These are phyloP conservation scores for Yamagishiella unicocca DNA, from an alignment of 139 green algal species.

Conservation along the genomic window DNA sequence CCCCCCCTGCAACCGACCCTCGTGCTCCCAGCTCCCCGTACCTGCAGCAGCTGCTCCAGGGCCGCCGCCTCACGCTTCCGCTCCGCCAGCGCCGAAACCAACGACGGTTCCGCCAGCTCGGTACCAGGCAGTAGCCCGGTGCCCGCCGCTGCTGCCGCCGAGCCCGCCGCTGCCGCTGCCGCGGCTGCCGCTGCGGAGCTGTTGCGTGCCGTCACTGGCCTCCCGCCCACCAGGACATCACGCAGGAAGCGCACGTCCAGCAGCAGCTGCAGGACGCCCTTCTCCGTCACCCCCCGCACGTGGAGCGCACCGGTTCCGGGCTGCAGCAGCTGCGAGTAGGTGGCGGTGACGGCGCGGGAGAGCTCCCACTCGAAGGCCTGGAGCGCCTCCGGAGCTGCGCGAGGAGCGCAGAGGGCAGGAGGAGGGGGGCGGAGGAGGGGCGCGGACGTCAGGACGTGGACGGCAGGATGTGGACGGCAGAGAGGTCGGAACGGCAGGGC, in stretches of 20 bases:
- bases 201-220: constrained; percentile 48
- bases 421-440: too few species aligned
- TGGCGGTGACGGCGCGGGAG: constrained; percentile 45
- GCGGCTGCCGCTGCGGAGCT: background rate
- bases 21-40: constrained; percentile 24
- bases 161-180: background rate
- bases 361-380: constrained; percentile 86
- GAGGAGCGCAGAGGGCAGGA: background rate
- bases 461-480: too few species aligned
- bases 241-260: constrained; percentile 88
- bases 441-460: too few species aligned
- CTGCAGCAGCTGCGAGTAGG: constrained; percentile 43
- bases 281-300: constrained; percentile 71
- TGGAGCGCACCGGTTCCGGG: constrained; percentile 22
- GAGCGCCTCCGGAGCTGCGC: constrained; percentile 67
- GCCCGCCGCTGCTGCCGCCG: constrained; percentile 17
- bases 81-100: constrained; percentile 50
- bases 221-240: constrained; percentile 78
- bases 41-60: constrained; percentile 72
- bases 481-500: too few species aligned
- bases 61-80: constrained; percentile 39
- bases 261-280: constrained; percentile 93
- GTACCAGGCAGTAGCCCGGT: background rate
- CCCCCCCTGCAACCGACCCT: too few species aligned
- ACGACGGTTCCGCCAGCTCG: constrained; percentile 43